Evolutionary conservation across 805 yeast species (phyloP).

Genomic region (Martiniozyma abietophila): DNA sequence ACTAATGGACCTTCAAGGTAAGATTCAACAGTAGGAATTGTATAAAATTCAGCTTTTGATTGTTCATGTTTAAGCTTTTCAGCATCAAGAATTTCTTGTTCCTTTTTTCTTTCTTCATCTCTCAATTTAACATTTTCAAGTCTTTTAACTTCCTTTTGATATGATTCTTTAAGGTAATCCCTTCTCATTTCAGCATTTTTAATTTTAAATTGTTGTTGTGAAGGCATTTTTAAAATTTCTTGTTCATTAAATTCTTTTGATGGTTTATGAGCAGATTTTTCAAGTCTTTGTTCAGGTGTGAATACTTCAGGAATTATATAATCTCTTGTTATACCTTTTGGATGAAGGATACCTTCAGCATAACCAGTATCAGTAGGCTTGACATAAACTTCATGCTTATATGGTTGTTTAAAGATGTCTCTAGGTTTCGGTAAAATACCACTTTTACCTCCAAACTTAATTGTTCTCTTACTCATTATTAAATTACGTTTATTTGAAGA

Average conservation of each 20-base stretch:
- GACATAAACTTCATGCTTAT: slow-evolving; percentile 41
- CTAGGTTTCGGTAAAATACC: slow-evolving; percentile 79
- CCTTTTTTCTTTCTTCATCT: slow-evolving; percentile 17
- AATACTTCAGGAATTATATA: slow-evolving; percentile 44
- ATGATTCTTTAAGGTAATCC: slow-evolving; percentile 56
- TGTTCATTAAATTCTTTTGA: slow-evolving; percentile 21
- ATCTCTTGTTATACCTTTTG: slow-evolving; percentile 49
- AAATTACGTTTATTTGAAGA: too few species aligned
- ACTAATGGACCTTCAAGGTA: slow-evolving; percentile 61
- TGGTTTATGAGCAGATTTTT: slow-evolving; percentile 42
- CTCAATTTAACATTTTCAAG: slow-evolving; percentile 25
- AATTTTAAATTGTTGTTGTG: slow-evolving; percentile 35
- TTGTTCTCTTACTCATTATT: slow-evolving; percentile 40
- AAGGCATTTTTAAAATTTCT: slow-evolving; percentile 29
- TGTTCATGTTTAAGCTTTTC: slow-evolving; percentile 26
- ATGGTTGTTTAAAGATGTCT: slow-evolving; percentile 62
- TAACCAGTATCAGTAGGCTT: slow-evolving; percentile 51
- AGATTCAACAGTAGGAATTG: slow-evolving; percentile 72
- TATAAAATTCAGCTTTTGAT: slow-evolving; percentile 48
- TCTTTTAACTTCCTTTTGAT: slow-evolving; percentile 29
- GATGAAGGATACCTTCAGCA: slow-evolving; percentile 64
- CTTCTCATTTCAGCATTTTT: slow-evolving; percentile 62
- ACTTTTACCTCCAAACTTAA: slow-evolving; percentile 54
- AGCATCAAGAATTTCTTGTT: slow-evolving; percentile 24
- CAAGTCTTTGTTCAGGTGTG: slow-evolving; percentile 53